Evolutionary conservation across 2,329 filamentous ascomycete genomes (phyloP).

Genomic region (Tolypocladium ovalisporum): DNA sequence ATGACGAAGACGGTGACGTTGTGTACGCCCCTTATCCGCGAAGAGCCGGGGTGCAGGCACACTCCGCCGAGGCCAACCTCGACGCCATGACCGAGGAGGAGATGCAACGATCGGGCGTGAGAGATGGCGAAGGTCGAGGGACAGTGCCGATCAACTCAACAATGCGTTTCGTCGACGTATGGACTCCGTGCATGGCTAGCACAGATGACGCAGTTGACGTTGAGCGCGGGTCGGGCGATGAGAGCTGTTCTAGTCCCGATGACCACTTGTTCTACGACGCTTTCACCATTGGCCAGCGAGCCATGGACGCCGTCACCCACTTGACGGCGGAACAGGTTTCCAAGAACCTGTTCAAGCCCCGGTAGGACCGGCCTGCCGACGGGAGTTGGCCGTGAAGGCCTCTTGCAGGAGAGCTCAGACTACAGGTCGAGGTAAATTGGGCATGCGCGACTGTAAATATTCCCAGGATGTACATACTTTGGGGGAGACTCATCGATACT

Average conservation of each 20-base stretch:
- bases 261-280: constrained; percentile 41
- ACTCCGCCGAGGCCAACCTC: constrained; percentile 27
- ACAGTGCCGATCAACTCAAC: constrained; percentile 16
- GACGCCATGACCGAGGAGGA: constrained; percentile 37
- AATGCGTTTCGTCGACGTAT: constrained; percentile 29
- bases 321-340: constrained; percentile 9
- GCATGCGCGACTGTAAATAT: neutral
- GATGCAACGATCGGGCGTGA: constrained; percentile 28
- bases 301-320: constrained; percentile 11
- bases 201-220: constrained; percentile 6
- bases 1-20: constrained; percentile 7
- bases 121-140: constrained; percentile 33
- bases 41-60: constrained; percentile 31
- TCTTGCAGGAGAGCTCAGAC: neutral
- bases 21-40: constrained; percentile 22
- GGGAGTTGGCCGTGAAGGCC: neutral
- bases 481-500: neutral
- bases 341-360: constrained; percentile 11
- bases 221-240: constrained; percentile 3
- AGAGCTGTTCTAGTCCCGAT: constrained; percentile 29
- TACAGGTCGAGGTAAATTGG: neutral
- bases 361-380: neutral
- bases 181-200: constrained; percentile 28
- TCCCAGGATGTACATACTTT: neutral
- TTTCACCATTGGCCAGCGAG: constrained; percentile 31